Evolutionary conservation across 371 early-diverging fungal genomes (phyloP).

Genomic region (Apophysomyces elegans): DNA sequence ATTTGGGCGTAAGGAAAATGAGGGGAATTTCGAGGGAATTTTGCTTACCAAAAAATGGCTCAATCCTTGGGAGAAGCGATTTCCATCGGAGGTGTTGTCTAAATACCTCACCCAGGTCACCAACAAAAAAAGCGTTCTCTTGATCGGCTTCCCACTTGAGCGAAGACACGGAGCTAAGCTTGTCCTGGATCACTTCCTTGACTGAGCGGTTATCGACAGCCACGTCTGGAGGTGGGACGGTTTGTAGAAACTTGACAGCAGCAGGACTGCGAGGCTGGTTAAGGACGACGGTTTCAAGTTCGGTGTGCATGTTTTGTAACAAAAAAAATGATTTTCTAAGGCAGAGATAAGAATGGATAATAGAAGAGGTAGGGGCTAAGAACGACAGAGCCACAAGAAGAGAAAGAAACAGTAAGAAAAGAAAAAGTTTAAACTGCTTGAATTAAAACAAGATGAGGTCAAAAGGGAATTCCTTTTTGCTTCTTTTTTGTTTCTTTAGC

Average conservation of each 20-base stretch:
- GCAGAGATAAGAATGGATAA: conserved; percentile 11
- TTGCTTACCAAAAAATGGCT: conserved; percentile 90
- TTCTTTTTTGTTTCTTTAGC: conserved; percentile 6
- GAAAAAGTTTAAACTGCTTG: conserved; percentile 37
- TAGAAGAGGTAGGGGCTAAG: conserved; percentile 3
- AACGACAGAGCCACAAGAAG: conserved; percentile 23
- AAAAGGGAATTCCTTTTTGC: not conserved
- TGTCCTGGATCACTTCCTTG: conserved; percentile 35
- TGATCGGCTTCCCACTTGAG: conserved; percentile 62
- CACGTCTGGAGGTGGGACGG: conserved; percentile 23
- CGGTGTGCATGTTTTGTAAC: conserved; percentile 37
- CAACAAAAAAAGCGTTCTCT: conserved; percentile 94
- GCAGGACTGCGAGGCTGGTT: conserved; percentile 23
- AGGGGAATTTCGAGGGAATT: conserved; percentile 9
- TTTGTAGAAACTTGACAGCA: conserved; percentile 17
- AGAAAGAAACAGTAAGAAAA: conserved; percentile 5
- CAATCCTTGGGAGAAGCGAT: conserved; percentile 83
- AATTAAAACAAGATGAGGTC: conserved; percentile 16
- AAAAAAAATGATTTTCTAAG: conserved; percentile 19
- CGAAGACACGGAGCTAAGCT: conserved; percentile 41
- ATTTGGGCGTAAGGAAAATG: conserved; percentile 14
- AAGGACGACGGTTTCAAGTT: conserved; percentile 41
- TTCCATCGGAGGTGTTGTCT: conserved; percentile 89
- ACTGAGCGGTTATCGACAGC: conserved; percentile 39
- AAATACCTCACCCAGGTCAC: conserved; percentile 87